Evolutionary conservation across 495 filamentous ascomycete genomes (phyloP), one percentile per base, ranked within the genome.

Genomic region (Aspergillus carlsbadensis): DNA sequence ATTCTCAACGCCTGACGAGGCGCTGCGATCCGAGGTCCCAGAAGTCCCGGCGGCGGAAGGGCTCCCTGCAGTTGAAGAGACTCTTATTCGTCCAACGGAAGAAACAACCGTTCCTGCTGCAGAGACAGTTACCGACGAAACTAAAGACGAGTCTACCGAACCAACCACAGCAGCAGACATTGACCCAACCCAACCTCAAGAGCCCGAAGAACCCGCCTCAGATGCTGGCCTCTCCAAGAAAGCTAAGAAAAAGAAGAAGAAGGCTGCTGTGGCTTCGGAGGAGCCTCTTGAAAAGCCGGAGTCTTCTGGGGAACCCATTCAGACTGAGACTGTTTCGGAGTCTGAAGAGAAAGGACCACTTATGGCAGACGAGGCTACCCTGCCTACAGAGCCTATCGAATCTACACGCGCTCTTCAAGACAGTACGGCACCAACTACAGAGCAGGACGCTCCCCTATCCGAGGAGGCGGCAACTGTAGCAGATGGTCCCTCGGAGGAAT

Each of bases 221-320:
- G 58, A 64, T 14, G 31, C 52, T 8, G 60, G 58, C 10, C 48
- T 56, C 35, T 57, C 63, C 7, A 77, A 74, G 56, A 75, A 76
- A 39, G 62, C 67, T 13, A 70, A 72, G 57, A 70, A 72, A 54
- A 70, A 67, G 49, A 72, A 72, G 61, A 70, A 72, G 56, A 72
- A 68, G 5, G 14, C 34, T 39, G 18, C 22, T 7, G 44, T 40
- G 21, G 14, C 15, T 8, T 24, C 17, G 14, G 53, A 40, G 14
- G 24, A 39, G 1, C 20, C 22, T 26, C 36, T 42, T 17, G 45
- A 33, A 1, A 15, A 15, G 24, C 14, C 10, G 11, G 24, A 35
- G n/a, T 10, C 13, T 42, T 10, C 17, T 39, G 31, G 2, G 20
- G 51, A 45, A 48, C 29, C 53, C 13, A 18, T 18, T 48, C 10